phyloP scores from a whole-genome alignment of 139 green algal species.

The Picochlorum sp. region DNA sequence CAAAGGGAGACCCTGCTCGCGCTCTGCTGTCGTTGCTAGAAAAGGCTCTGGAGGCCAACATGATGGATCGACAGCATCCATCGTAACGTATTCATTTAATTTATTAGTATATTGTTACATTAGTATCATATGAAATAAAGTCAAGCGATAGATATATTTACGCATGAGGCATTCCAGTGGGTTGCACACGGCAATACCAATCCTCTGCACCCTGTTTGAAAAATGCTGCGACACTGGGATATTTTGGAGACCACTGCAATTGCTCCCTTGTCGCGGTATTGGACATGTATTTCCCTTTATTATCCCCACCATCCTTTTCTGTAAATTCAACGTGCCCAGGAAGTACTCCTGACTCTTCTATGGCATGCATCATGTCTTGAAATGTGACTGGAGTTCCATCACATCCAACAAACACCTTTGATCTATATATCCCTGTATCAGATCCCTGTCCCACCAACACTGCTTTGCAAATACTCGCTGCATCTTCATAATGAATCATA shows the following conservation, averaged over 20 bases:
- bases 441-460: conserved; percentile 20
- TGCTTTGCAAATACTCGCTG: conserved; percentile 57
- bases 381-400: conserved; percentile 71
- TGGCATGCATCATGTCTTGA: conserved; percentile 52
- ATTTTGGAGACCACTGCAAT: conserved; percentile 70
- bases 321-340: conserved; percentile 33
- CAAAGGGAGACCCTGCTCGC: conserved; percentile 13
- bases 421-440: conserved; percentile 22
- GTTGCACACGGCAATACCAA: conserved; percentile 20
- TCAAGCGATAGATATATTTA: background rate
- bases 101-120: background rate
- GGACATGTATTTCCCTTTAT: conserved; percentile 58
- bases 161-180: conserved; percentile 8
- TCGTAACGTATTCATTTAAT: background rate
- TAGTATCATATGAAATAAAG: conserved; percentile 2
- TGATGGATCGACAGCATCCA: background rate
- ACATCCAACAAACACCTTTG: conserved; percentile 57
- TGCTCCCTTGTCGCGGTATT: conserved; percentile 48
- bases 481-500: conserved; percentile 99
- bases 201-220: conserved; percentile 17
- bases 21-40: conserved; percentile 23
- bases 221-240: conserved; percentile 42
- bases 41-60: conserved; percentile 17
- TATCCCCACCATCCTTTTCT: conserved; percentile 12
- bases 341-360: conserved; percentile 20